Percentiles rank a stretch among this genome's conserved stretches.
Evolutionary conservation across 106 monocot genomes (phyloP).

Genomic region (Dioscorea alata): DNA sequence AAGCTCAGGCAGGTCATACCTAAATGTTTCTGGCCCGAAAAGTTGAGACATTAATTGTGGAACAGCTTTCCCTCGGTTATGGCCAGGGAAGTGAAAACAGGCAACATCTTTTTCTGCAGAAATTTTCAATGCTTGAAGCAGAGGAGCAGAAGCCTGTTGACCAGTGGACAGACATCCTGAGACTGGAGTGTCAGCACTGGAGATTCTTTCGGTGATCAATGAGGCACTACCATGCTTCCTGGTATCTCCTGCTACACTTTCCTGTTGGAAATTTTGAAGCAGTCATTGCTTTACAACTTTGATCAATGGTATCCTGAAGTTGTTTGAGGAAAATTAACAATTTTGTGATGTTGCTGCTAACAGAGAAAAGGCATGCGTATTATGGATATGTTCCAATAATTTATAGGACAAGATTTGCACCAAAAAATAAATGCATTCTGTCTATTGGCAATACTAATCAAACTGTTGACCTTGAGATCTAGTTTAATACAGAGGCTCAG

Average conservation of each 20-base stretch:
- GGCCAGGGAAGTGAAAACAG: conserved; percentile 88
- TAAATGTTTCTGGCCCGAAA: conserved; percentile 35
- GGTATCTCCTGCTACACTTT: background rate
- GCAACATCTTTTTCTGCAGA: conserved; percentile 55
- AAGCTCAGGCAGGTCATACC: conserved; percentile 76
- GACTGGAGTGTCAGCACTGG: background rate
- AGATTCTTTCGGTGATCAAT: background rate
- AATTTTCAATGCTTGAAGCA: conserved; percentile 49
- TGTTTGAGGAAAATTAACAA: too few relatives aligned
- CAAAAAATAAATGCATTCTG: too few relatives aligned
- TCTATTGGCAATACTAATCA: too few relatives aligned
- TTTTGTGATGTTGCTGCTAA: too few relatives aligned
- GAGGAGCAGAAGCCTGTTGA: conserved; percentile 28
- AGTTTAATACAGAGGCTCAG: too few relatives aligned
- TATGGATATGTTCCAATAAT: too few relatives aligned
- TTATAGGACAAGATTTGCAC: too few relatives aligned
- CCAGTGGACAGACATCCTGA: conserved; percentile 1
- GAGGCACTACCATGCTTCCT: conserved; percentile 10
- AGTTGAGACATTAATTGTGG: conserved; percentile 41
- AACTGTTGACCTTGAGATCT: too few relatives aligned
- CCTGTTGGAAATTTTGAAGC: conserved; percentile 20
- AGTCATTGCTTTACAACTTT: background rate
- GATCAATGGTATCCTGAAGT: too few relatives aligned
- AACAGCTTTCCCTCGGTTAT: conserved; percentile 71
- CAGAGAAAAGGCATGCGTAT: too few relatives aligned